Evolutionary conservation across 2,329 filamentous ascomycete genomes (phyloP), one percentile per base, ranked within the genome.

Genomic region (Pestalotiopsis sp.): DNA sequence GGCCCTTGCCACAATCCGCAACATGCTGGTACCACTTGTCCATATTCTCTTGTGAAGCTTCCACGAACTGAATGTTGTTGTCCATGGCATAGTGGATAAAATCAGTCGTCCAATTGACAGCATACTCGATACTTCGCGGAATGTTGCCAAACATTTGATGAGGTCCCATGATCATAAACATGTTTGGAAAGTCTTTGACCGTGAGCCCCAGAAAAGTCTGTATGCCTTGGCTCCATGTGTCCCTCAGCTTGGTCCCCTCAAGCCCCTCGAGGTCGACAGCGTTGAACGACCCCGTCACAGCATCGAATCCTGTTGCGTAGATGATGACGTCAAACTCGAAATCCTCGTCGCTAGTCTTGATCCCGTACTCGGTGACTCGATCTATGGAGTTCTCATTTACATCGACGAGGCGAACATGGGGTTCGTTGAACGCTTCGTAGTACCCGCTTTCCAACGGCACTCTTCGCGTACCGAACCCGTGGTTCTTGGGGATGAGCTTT

Each of bases 21-120:
- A 87, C 85, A 76, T 87, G 85, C 52, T 83, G 74, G 0, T 82
- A 84, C 84, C 85, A 87, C 13, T 71, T 69, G 3, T 78, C 72
- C 65, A 81, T 76, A 0, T 76, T 81, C 52, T 82, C 77, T 6
- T 78, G 71, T 0, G 80, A 84, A 2, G 83, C 77, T 72, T 84
- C 82, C 3, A 79, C 76, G 39, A 75, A 81, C 0, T 76, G 79
- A 17, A 82, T 72, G 0, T 75, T 72, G 6, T 79, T 74, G 4
- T 80, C 76, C 3, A 72, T 69, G 11, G 76, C 78, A 65, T 74
- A 78, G 3, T 73, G 69, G 2, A 84, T 75, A 23, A 81, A 75
- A 17, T 80, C 77, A 0, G 78, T 73, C 2, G 81, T 76, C 76
- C 79, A 81, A 17, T 77, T 74, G 0, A 83, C 82, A 1, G 81